Base-by-base conservation (phyloP, 805 yeast species). In the Schizosaccharomyces cryophilus region DNA sequence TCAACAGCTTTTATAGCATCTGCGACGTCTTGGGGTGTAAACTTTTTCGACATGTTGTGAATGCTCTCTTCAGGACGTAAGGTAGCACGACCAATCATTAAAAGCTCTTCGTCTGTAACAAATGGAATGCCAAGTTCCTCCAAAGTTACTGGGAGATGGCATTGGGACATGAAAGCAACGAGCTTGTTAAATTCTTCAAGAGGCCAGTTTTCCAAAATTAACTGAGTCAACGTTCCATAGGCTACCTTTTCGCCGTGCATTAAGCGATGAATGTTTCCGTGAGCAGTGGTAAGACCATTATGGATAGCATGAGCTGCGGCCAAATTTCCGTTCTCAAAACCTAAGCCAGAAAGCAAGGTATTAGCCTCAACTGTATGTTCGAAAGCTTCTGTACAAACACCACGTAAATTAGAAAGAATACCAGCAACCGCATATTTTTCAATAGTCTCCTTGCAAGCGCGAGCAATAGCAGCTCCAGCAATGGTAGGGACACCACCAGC, bases 11-110 rank as follows among this genome's bases (percentile, higher is more conserved):
- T 24, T 13, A 56, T 56, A 21, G 60, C 60, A 24, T 56, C 60
- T 17, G 47, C 42, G 4, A 56, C 21, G 13, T 38, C 29, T 15
- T 15, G n/a, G 11, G 60, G 47, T 1, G 42, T 29, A 19, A 56
- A 35, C 42, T 56, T 56, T 24, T 56, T 38, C n/a, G 60, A 40
- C 60, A 56, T 56, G 60, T 56, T 56, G 60, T 56, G 60, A 56
- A 42, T 35, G 24, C 55, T 59, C 54, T 59, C 54, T 21, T 59
- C 38, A 17, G 38, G 38, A 15, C 42, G 26, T 30, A 59, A n/a
- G 29, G 60, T 24, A 19, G 54, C 54, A 17, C 35, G 17, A 38
- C 54, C 60, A 7, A 59, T 51, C 48, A 19, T 42, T 17, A 59
- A 29, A 7, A 59, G 29, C 55, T 59, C 54, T 42, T 59, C 60